phyloP scores from a whole-genome alignment of 495 filamentous ascomycete species.

The Hyaloscypha variabilis region DNA sequence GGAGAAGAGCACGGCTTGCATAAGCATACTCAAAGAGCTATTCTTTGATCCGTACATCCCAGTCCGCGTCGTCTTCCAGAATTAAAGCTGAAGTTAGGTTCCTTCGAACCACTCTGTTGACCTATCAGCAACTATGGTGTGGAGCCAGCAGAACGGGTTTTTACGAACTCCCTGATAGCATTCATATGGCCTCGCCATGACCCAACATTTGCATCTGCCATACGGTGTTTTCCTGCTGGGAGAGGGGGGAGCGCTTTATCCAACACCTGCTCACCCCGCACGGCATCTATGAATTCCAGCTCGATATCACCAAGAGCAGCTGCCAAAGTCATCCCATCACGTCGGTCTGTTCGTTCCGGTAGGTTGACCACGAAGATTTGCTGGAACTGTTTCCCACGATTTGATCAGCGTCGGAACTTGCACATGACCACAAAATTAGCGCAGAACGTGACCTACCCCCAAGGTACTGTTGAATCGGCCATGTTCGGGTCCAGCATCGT shows the following conservation, averaged over 20 bases:
- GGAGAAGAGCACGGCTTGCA: too few species aligned
- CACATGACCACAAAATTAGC: too few species aligned
- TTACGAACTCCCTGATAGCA: too few species aligned
- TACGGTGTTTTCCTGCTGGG: constrained; percentile 9
- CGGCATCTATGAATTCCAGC: constrained; percentile 40
- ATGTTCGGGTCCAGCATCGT: too few species aligned
- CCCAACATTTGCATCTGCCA: constrained; percentile 30
- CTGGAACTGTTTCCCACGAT: too few species aligned
- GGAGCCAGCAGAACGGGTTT: too few species aligned
- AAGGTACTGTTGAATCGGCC: too few species aligned
- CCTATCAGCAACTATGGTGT: too few species aligned
- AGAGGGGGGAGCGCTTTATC: constrained; percentile 34
- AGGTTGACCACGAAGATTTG: constrained; percentile 38
- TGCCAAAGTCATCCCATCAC: constrained; percentile 40
- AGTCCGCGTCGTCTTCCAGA: constrained; percentile 61
- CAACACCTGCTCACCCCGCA: constrained; percentile 35
- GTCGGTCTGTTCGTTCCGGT: constrained; percentile 41
- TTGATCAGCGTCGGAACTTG: too few species aligned
- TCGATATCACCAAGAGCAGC: constrained; percentile 35
- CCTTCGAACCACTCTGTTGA: constrained; percentile 7
- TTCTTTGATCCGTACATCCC: constrained; percentile 58
- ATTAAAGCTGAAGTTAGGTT: constrained; percentile 44
- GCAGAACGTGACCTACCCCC: too few species aligned
- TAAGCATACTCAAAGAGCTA: too few species aligned
- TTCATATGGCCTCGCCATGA: constrained; percentile 44